Evolutionary conservation across 1,139 yeast genomes (phyloP).

Genomic region (Saccharomycopsis hybrid): DNA sequence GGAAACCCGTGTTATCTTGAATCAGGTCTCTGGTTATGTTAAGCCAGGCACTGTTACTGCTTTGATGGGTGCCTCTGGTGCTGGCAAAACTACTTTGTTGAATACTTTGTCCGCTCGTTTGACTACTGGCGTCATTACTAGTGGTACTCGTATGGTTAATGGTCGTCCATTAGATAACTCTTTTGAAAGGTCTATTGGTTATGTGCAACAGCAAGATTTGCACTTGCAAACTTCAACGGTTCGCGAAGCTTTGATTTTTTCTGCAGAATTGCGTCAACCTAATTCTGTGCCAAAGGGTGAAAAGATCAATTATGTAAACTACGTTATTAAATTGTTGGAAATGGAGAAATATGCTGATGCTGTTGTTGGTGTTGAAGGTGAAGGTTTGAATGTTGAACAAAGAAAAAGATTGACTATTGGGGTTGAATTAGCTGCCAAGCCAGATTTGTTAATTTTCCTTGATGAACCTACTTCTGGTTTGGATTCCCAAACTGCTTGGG

Average conservation of each 20-base stretch:
- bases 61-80: conserved; percentile 58
- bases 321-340: conserved; percentile 60
- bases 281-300: conserved; percentile 44
- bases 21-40: conserved; percentile 75
- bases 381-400: conserved; percentile 76
- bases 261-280: conserved; percentile 74
- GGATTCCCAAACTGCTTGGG: conserved; percentile 91
- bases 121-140: conserved; percentile 42
- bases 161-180: conserved; percentile 41
- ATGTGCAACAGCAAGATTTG: conserved; percentile 54
- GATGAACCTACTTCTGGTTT: conserved; percentile 94
- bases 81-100: conserved; percentile 54
- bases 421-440: conserved; percentile 84
- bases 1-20: conserved; percentile 58
- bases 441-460: conserved; percentile 68
- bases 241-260: conserved; percentile 67
- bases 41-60: conserved; percentile 32
- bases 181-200: conserved; percentile 49
- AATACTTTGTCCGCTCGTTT: conserved; percentile 46
- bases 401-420: conserved; percentile 81
- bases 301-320: conserved; percentile 66
- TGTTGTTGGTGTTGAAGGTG: conserved; percentile 78
- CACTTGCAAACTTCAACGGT: conserved; percentile 62
- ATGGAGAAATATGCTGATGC: conserved; percentile 76
- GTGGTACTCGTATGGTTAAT: conserved; percentile 48